A percentile compares a stretch with the other conserved stretches of the same genome.
Conservation (phyloP, 1,139 yeast species). For the Geotrichum histeridarum region DNA sequence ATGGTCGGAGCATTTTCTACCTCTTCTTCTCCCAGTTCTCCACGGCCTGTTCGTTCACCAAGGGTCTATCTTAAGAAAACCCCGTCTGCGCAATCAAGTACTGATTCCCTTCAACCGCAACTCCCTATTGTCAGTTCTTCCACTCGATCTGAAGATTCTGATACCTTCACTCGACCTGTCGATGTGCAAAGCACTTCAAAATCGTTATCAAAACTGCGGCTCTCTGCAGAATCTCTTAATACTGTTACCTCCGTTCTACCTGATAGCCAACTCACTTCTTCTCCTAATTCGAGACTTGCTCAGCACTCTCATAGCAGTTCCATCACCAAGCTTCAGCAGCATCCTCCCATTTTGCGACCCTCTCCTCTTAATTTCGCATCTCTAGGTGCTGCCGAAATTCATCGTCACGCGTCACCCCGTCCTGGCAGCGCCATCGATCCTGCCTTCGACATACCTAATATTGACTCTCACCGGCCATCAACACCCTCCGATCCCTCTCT, state of each 20-base stretch:
- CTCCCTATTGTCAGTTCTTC: conserved; percentile 3
- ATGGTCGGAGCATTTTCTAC: not conserved
- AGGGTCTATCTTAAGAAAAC: not conserved
- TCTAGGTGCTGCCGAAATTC: not conserved
- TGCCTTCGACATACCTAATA: not conserved
- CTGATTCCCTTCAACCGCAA: conserved; percentile 10
- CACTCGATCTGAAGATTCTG: not conserved
- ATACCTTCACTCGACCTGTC: not conserved
- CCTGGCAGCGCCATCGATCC: not conserved
- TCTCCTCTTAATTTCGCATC: conserved; percentile 6
- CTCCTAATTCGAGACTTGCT: conserved; percentile 4
- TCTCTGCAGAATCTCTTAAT: not conserved
- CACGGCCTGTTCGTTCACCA: conserved; percentile 1
- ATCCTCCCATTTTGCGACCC: conserved; percentile 2
- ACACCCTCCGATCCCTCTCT: not conserved
- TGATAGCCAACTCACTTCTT: too few species aligned
- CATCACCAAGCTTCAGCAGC: not conserved
- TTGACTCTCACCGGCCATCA: not conserved
- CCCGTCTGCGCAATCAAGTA: not conserved
- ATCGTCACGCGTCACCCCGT: not conserved
- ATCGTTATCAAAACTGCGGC: not conserved
- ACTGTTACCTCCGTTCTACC: not conserved
- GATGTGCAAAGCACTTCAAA: not conserved
- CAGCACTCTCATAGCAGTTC: conserved; percentile 7
- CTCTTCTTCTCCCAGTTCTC: not conserved